A percentile compares a stretch with the other conserved stretches of the same genome.
Evolutionary conservation across 352 stramenopile species (phyloP).

Genomic region (Thraustochytrium sp.): DNA sequence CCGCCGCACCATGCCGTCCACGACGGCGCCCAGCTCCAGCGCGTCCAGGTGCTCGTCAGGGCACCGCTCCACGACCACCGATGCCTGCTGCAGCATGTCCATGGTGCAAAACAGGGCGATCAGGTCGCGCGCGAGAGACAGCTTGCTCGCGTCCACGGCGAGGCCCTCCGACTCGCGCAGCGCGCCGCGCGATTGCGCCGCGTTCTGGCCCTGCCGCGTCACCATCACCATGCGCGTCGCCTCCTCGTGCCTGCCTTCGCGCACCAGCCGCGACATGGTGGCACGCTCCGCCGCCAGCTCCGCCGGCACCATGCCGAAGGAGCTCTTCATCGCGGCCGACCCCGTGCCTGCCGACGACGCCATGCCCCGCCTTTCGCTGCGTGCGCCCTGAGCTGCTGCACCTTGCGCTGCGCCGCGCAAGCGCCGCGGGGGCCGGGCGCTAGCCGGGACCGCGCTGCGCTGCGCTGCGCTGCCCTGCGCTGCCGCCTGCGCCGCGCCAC

Average conservation of each 20-base stretch:
- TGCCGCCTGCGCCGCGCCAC: too few species aligned
- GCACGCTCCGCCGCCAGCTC: neutral
- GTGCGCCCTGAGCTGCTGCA: too few species aligned
- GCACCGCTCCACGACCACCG: constrained; percentile 2
- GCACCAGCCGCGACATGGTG: neutral
- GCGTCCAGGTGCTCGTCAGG: neutral
- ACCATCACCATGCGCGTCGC: neutral
- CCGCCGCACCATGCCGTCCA: constrained; percentile 9
- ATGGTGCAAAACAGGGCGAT: neutral
- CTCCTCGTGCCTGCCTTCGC: neutral
- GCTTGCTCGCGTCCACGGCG: neutral
- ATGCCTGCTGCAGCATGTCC: neutral
- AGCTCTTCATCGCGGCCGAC: too few species aligned
- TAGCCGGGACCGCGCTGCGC: too few species aligned
- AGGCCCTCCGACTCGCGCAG: neutral
- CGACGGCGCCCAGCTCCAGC: constrained; percentile 10
- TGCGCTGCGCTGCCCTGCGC: too few species aligned
- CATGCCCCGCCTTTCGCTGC: too few species aligned
- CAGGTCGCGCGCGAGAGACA: neutral
- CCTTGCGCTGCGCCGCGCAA: too few species aligned
- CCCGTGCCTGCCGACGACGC: too few species aligned
- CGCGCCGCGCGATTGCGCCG: neutral
- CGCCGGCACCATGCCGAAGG: neutral
- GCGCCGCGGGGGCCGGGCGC: too few species aligned
- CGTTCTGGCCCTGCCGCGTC: neutral